Percentiles rank a stretch among this genome's conserved stretches.
These are phyloP conservation scores for Scedosporium boydii DNA, from an alignment of 2,329 filamentous ascomycete species.

Conservation along the genomic window DNA sequence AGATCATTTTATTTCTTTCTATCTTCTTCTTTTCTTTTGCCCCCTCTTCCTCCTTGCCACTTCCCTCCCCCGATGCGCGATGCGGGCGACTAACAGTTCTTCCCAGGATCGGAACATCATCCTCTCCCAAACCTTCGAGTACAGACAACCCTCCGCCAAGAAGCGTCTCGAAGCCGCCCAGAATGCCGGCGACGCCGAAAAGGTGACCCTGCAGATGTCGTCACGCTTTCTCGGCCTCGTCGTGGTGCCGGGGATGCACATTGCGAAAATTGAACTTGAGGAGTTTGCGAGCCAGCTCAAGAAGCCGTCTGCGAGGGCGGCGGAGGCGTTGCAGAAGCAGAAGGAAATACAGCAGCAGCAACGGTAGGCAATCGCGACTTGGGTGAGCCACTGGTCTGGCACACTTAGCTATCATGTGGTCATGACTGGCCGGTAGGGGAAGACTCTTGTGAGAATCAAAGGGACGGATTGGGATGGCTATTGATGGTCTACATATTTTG, in stretches of 20 bases:
- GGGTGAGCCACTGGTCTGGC: no score
- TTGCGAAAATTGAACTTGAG: conserved; percentile 82
- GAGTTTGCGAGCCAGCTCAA: conserved; percentile 52
- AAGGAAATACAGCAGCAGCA: neutral
- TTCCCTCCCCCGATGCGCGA: neutral
- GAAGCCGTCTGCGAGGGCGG: conserved; percentile 5
- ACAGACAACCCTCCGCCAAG: conserved; percentile 59
- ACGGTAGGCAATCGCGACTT: neutral
- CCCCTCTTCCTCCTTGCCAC: neutral
- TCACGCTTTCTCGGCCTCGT: conserved; percentile 83
- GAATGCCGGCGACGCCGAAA: conserved; percentile 24
- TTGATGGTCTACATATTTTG: neutral
- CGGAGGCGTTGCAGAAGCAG: neutral
- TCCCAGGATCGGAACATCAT: conserved; percentile 81
- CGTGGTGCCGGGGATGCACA: conserved; percentile 78
- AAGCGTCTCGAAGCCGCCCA: conserved; percentile 28
- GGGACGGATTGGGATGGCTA: no score
- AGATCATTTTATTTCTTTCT: neutral
- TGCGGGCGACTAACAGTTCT: neutral
- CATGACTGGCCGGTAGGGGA: neutral
- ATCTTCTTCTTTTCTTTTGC: neutral
- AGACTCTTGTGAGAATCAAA: neutral
- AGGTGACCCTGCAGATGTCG: conserved; percentile 60
- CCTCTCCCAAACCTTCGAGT: conserved; percentile 78
- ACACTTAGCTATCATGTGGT: no score